Evolutionary conservation across 2,329 filamentous ascomycete genomes (phyloP).

Genomic region (Fusarium euwallaceae): DNA sequence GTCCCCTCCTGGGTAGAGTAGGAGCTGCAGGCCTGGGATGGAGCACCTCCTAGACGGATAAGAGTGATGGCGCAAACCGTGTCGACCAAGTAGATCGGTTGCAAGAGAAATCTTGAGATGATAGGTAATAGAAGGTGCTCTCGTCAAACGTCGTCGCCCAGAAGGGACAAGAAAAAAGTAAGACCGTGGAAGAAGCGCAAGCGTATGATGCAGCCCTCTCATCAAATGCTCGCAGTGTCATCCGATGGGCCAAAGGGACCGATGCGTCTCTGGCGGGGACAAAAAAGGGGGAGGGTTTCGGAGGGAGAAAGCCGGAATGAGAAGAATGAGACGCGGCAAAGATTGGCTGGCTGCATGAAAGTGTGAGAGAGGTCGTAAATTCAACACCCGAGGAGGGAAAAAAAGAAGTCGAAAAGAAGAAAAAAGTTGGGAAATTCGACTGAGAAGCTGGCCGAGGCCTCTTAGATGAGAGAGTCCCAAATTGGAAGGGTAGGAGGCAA

Average conservation of each 20-base stretch:
- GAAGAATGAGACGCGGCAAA: conserved; percentile 21
- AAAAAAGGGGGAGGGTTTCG: conserved; percentile 33
- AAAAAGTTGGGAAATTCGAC: conserved; percentile 11
- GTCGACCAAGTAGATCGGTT: neutral
- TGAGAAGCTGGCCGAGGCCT: conserved; percentile 12
- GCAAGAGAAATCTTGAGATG: neutral
- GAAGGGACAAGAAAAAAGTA: conserved; percentile 4
- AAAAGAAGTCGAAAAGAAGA: conserved; percentile 14
- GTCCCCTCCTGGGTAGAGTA: conserved; percentile 12
- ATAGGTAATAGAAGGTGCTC: neutral
- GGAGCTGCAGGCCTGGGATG: conserved; percentile 15
- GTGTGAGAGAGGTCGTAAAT: neutral
- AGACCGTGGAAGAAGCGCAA: conserved; percentile 1
- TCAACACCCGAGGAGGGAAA: neutral
- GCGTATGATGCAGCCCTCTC: conserved; percentile 1
- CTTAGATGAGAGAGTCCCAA: conserved; percentile 32
- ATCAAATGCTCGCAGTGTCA: conserved; percentile 28
- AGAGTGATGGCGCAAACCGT: neutral
- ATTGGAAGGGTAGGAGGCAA: conserved; percentile 37
- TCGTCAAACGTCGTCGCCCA: conserved; percentile 1
- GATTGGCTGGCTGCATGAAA: conserved; percentile 9
- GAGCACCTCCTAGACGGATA: conserved; percentile 6
- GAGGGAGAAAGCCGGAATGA: conserved; percentile 25
- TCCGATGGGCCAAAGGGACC: conserved; percentile 29
- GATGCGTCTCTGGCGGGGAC: conserved; percentile 26